These are phyloP conservation scores for Penicillium janthinellum DNA, from an alignment of 2,329 filamentous ascomycete genomes.

Conservation along the genomic window DNA sequence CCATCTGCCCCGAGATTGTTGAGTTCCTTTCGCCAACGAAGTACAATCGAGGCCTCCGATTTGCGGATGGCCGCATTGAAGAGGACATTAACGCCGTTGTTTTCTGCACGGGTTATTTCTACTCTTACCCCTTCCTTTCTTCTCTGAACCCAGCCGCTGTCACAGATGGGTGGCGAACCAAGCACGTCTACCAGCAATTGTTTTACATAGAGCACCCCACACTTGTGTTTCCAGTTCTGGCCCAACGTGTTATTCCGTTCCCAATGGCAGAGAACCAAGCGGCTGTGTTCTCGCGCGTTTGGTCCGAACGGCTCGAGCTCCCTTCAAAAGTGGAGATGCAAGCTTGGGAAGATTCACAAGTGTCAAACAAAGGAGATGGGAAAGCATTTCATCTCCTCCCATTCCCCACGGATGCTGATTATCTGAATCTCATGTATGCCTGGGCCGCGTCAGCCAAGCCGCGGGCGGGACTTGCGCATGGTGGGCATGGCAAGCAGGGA, in stretches of 20 bases:
- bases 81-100: conserved; percentile 72
- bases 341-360: conserved; percentile 60
- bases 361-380: conserved; percentile 49
- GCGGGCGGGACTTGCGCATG: conserved; percentile 44
- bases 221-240: conserved; percentile 73
- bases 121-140: conserved; percentile 73
- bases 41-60: conserved; percentile 62
- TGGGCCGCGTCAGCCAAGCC: conserved; percentile 43
- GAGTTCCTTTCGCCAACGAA: conserved; percentile 56
- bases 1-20: conserved; percentile 57
- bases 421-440: conserved; percentile 47
- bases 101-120: conserved; percentile 90
- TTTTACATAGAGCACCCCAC: conserved; percentile 76
- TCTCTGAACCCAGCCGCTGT: conserved; percentile 59
- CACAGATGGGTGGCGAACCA: conserved; percentile 68
- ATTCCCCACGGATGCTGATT: conserved; percentile 52
- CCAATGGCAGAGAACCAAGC: conserved; percentile 77
- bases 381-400: conserved; percentile 57
- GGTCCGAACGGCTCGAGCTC: conserved; percentile 68
- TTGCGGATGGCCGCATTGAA: conserved; percentile 67
- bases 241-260: conserved; percentile 87
- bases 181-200: conserved; percentile 76
- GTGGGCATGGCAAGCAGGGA: conserved; percentile 64
- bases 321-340: conserved; percentile 67
- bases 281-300: conserved; percentile 74